phyloP scores from a whole-genome alignment of 257 asterid genomes.

The Nemophila menziesii region DNA sequence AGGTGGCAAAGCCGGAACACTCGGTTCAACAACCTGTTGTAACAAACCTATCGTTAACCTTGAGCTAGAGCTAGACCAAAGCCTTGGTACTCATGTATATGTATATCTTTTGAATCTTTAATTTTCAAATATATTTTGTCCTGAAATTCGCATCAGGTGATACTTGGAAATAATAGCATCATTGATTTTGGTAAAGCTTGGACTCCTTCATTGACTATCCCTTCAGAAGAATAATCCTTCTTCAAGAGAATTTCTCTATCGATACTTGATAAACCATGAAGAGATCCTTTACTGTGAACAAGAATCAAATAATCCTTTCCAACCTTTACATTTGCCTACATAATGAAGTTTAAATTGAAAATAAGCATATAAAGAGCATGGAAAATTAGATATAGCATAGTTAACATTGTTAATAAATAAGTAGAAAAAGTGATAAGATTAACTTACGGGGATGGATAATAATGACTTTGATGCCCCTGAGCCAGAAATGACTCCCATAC shows the following conservation, averaged over 20 bases:
- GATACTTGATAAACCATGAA: constrained; percentile 75
- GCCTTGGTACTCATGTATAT: too few relatives aligned
- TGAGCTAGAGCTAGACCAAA: too few relatives aligned
- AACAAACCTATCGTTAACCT: too few relatives aligned
- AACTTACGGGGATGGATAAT: constrained; percentile 67
- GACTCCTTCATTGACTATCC: constrained; percentile 61
- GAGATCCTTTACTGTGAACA: constrained; percentile 62
- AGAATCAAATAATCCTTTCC: constrained; percentile 54
- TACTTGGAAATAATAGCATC: too few relatives aligned
- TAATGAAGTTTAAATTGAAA: constrained; percentile 12
- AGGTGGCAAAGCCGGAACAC: too few relatives aligned
- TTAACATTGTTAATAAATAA: background rate
- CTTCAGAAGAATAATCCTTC: constrained; percentile 58
- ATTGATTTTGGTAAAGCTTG: too few relatives aligned
- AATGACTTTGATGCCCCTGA: constrained; percentile 46
- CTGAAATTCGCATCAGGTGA: too few relatives aligned
- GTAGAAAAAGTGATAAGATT: background rate
- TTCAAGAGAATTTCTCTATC: constrained; percentile 89
- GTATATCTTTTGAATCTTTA: too few relatives aligned
- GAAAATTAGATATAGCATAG: background rate
- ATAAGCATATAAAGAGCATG: background rate
- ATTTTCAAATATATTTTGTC: too few relatives aligned
- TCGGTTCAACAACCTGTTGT: too few relatives aligned
- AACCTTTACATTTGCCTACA: constrained; percentile 58
- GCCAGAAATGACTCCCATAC: constrained; percentile 90